phyloP scores from a whole-genome alignment of 2,329 filamentous ascomycete genomes.

The Cercospora zeae-maydis region DNA sequence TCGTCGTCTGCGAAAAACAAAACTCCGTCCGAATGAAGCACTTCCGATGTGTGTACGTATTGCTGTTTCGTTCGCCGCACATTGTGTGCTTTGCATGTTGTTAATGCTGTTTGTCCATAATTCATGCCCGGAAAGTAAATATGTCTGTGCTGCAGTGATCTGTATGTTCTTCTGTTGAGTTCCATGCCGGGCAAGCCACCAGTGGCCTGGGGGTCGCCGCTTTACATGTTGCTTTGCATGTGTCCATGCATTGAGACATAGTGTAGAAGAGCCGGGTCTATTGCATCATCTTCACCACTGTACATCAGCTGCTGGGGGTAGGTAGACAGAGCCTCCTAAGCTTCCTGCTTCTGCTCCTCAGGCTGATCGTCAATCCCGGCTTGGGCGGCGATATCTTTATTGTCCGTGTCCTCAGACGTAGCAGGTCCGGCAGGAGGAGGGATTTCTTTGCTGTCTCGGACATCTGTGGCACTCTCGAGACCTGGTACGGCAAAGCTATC shows the following conservation, averaged over 20 bases:
- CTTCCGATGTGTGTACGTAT: not conserved
- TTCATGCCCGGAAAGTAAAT: not conserved
- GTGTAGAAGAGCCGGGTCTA: not conserved
- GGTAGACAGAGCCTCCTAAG: not conserved
- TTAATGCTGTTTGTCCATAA: not conserved
- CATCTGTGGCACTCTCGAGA: constrained; percentile 26
- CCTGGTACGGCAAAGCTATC: constrained; percentile 24
- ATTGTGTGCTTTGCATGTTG: not conserved
- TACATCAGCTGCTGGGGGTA: constrained; percentile 3
- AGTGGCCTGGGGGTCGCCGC: not conserved
- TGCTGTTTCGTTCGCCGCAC: not conserved
- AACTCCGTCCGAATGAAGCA: not conserved
- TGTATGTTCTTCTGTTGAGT: not conserved
- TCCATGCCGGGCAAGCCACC: not conserved
- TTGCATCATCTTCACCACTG: not conserved
- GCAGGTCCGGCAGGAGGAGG: constrained; percentile 5
- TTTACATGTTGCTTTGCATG: not conserved
- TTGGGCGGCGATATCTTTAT: not conserved
- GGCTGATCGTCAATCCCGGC: constrained; percentile 4
- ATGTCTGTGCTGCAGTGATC: not conserved
- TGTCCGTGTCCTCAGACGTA: not conserved
- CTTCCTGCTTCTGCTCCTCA: constrained; percentile 8
- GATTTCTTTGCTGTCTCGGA: constrained; percentile 17
- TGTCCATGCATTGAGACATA: not conserved
- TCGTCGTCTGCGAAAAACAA: not conserved